Percentiles rank a stretch among this genome's conserved stretches.
These are phyloP conservation scores for Boletus tylopilopsis DNA, from an alignment of 768 basidiomycete genomes.

Conservation along the genomic window DNA sequence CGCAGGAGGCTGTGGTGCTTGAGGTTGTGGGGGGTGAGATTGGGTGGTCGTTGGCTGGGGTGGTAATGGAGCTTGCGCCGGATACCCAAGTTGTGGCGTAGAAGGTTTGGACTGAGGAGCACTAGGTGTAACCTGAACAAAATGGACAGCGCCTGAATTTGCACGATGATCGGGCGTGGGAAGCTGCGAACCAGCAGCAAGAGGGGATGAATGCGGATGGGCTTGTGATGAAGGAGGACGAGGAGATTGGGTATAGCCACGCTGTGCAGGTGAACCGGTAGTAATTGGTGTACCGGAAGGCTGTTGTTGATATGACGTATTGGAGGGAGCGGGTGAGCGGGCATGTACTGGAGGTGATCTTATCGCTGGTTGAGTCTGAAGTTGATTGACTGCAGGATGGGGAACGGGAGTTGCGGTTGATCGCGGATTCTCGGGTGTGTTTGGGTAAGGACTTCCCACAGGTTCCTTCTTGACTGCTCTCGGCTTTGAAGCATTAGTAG, in stretches of 20 bases:
- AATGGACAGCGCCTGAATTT: conserved; percentile 21
- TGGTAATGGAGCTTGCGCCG: conserved; percentile 16
- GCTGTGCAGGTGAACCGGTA: conserved; percentile 28
- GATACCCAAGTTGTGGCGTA: conserved; percentile 28
- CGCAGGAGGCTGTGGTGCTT: conserved; percentile 22
- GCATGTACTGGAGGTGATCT: conserved; percentile 29
- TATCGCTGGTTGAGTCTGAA: conserved; percentile 27
- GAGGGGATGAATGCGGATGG: conserved; percentile 30
- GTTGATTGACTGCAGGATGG: conserved; percentile 32
- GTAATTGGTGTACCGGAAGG: conserved; percentile 18
- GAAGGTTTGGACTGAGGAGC: conserved; percentile 26
- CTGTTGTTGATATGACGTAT: conserved; percentile 22
- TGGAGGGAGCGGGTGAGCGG: conserved; percentile 24
- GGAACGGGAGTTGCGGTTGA: conserved; percentile 31
- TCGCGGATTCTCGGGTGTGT: conserved; percentile 28
- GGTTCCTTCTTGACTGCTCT: conserved; percentile 29
- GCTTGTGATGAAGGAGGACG: conserved; percentile 33
- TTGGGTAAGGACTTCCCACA: conserved; percentile 23
- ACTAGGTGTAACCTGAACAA: conserved; percentile 24
- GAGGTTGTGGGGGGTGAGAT: conserved; percentile 21
- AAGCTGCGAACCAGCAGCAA: conserved; percentile 26
- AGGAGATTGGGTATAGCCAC: conserved; percentile 34
- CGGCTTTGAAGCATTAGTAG: conserved; percentile 21
- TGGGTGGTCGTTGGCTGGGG: conserved; percentile 22
- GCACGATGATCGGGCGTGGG: conserved; percentile 24